Evolutionary conservation across 2,329 filamentous ascomycete genomes (phyloP).

Genomic region (Neophaeococcomyces aloes): DNA sequence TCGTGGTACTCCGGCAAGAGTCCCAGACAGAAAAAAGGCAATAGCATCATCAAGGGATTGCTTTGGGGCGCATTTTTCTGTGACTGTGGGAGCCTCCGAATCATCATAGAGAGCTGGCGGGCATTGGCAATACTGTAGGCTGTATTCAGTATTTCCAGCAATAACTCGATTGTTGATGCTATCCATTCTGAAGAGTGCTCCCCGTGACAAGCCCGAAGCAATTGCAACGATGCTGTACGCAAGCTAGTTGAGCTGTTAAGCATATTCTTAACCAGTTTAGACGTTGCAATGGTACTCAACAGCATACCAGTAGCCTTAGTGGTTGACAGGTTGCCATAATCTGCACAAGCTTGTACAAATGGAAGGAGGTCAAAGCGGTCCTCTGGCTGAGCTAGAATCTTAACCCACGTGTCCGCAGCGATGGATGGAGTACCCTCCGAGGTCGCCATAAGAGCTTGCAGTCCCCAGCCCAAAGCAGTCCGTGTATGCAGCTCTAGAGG

Average conservation of each 20-base stretch:
- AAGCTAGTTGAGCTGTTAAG: conserved; percentile 64
- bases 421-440: not conserved
- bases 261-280: conserved; percentile 60
- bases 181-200: conserved; percentile 28
- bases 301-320: not conserved
- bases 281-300: conserved; percentile 13
- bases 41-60: conserved; percentile 57
- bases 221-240: conserved; percentile 59
- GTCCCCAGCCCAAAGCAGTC: conserved; percentile 1
- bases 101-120: conserved; percentile 70
- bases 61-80: conserved; percentile 52
- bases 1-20: conserved; percentile 76
- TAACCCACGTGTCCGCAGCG: not conserved
- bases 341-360: conserved; percentile 51
- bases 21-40: conserved; percentile 79
- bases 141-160: conserved; percentile 70
- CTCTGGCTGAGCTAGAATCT: not conserved
- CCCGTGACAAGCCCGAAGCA: conserved; percentile 54
- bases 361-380: conserved; percentile 41
- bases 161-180: conserved; percentile 47
- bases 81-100: conserved; percentile 61
- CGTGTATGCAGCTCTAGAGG: not conserved
- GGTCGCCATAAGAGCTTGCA: not conserved
- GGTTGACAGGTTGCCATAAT: conserved; percentile 18
- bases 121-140: conserved; percentile 66